Conservation (phyloP, 192 early-diverging fungal species). For the Dimargaris verticillata region DNA sequence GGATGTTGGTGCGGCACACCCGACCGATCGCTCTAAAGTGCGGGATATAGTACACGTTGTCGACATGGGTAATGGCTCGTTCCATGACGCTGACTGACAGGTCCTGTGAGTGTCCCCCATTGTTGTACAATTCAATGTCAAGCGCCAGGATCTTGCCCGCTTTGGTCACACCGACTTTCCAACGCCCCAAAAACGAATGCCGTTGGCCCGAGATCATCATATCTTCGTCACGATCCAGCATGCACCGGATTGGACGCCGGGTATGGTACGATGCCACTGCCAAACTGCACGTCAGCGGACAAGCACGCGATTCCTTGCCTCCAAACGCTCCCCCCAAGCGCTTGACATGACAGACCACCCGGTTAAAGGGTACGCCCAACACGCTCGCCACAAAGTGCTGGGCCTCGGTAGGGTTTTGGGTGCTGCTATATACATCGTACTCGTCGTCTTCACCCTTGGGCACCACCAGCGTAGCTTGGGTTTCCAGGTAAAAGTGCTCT, state of each 20-base stretch:
- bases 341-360: constrained; percentile 59
- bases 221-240: constrained; percentile 74
- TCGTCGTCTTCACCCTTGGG: constrained; percentile 62
- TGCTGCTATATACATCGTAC: constrained; percentile 59
- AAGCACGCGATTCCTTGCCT: constrained; percentile 55
- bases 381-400: constrained; percentile 50
- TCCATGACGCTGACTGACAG: constrained; percentile 52
- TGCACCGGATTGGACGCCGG: constrained; percentile 46
- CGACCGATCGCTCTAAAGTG: constrained; percentile 44
- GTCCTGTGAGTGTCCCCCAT: constrained; percentile 51
- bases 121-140: constrained; percentile 37
- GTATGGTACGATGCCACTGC: constrained; percentile 54
- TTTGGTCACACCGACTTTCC: constrained; percentile 52
- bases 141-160: constrained; percentile 49
- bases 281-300: constrained; percentile 40
- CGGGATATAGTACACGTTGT: constrained; percentile 68
- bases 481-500: constrained; percentile 86
- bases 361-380: constrained; percentile 54
- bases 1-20: constrained; percentile 65
- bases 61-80: constrained; percentile 51
- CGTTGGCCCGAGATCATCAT: constrained; percentile 57
- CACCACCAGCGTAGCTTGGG: constrained; percentile 46
- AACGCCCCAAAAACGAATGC: constrained; percentile 64
- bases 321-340: constrained; percentile 82
- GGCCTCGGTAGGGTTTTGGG: constrained; percentile 61